A percentile compares a stretch with the other conserved stretches of the same genome.
phyloP scores from a whole-genome alignment of 768 basidiomycete genomes.

The Hemileccinum impolitum region DNA sequence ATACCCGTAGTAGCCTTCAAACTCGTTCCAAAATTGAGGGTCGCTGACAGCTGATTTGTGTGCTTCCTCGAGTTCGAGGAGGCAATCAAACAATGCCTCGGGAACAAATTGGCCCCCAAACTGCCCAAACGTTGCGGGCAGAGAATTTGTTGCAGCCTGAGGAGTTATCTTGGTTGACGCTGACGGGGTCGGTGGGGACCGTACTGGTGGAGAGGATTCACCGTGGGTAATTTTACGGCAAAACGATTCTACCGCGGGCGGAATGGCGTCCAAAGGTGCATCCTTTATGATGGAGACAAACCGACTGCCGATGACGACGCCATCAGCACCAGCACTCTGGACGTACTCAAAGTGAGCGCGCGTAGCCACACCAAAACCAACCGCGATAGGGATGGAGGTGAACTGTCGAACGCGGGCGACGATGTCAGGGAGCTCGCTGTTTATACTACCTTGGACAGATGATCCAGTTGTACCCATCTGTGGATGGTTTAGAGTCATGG shows the following conservation, averaged over 20 bases:
- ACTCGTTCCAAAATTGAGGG: conserved; percentile 91
- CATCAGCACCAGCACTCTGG: conserved; percentile 86
- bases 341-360: conserved; percentile 86
- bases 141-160: conserved; percentile 38
- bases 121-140: conserved; percentile 87
- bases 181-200: background rate
- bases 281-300: conserved; percentile 78
- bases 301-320: conserved; percentile 89
- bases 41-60: conserved; percentile 86
- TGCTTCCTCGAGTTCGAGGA: conserved; percentile 86
- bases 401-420: conserved; percentile 78
- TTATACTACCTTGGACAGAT: conserved; percentile 66
- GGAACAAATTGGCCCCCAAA: conserved; percentile 99
- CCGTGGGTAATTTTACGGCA: conserved; percentile 64
- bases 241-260: conserved; percentile 62
- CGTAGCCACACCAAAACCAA: conserved; percentile 95
- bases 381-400: conserved; percentile 81
- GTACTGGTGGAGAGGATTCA: conserved; percentile 26
- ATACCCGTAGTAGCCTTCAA: conserved; percentile 82
- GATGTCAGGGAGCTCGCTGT: conserved; percentile 75
- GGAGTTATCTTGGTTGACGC: conserved; percentile 4
- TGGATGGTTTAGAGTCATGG: conserved; percentile 12
- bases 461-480: conserved; percentile 99
- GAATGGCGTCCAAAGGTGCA: conserved; percentile 46
- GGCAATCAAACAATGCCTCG: conserved; percentile 90